Evolutionary conservation across 2,329 filamentous ascomycete species (phyloP), one percentile per base, ranked within the genome.

Genomic region (Penicillium psychrosexuale): DNA sequence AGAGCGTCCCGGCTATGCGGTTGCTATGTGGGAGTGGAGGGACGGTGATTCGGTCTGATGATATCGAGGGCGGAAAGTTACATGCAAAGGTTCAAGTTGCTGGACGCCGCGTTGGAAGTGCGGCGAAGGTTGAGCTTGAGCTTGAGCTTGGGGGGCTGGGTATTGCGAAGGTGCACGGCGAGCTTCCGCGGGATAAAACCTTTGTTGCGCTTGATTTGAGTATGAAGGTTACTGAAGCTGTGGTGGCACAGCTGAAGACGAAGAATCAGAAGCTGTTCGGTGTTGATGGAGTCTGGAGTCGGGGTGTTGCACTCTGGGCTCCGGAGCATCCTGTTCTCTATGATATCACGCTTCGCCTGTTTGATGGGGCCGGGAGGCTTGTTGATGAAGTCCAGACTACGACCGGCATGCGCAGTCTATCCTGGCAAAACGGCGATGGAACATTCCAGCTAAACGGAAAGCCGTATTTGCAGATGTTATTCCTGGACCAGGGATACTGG

Each of bases 401-500:
- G 2, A 82, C 82, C 0, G 85, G 86, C 8, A 77, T 82, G 63
- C 80, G 86, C 2, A 85, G 84, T 0, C 69, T 89, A 0, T 74
- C 81, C 56, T 88, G 85, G 85, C 78, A 74, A 17, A 75, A 69
- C 8, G 82, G 81, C 2, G 81, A 86, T 58, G 78, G 81, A 0
- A 80, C 82, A 0, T 84, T 87, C 75, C 75, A 81, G 7, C 72
- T 90, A 22, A 90, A 90, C 56, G 85, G 84, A 17, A 78, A 87
- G 52, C 87, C 87, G 28, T 74, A 84, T 34, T 90, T 89, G 68
- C 78, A 82, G 34, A 85, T 88, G 45, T 84, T 86, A 3, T 85
- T 86, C 0, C 75, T 90, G 0, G 87, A 90, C 55, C 87, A 90
- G 62, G 87, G 87, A 0, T 88, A 80, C 66, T 89, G 86, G 86